These are phyloP conservation scores for Papiliotrema terrestris DNA, from an alignment of 1,284 basidiomycete species.

Conservation along the genomic window DNA sequence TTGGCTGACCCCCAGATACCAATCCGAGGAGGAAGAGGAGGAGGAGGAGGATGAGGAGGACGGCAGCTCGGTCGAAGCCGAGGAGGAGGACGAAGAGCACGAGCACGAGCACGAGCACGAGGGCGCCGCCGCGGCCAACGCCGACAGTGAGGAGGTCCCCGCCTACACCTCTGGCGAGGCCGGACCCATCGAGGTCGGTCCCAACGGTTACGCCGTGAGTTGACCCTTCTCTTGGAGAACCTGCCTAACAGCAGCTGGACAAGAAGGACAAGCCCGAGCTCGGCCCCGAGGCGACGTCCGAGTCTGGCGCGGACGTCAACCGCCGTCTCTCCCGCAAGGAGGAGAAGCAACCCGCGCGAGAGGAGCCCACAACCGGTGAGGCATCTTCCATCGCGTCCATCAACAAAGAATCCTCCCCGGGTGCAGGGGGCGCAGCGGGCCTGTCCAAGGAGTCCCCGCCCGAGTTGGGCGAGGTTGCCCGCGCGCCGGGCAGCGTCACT, in stretches of 20 bases:
- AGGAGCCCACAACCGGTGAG: constrained; percentile 47
- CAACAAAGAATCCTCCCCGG: too few relatives aligned
- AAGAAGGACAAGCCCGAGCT: constrained; percentile 41
- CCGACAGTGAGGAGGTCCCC: constrained; percentile 48
- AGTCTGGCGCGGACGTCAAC: constrained; percentile 4
- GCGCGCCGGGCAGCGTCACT: constrained; percentile 14
- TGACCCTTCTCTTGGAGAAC: neutral
- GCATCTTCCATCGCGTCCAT: constrained; percentile 19
- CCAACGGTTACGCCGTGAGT: constrained; percentile 71
- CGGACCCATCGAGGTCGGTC: constrained; percentile 54
- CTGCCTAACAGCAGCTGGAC: constrained; percentile 32
- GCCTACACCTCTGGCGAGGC: constrained; percentile 49
- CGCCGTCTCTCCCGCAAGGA: constrained; percentile 37
- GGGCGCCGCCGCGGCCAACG: constrained; percentile 17
- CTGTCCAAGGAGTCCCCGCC: neutral
- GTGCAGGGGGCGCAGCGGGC: constrained; percentile 6
- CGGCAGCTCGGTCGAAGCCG: constrained; percentile 70
- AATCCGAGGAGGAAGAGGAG: constrained; percentile 64
- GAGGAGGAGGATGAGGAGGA: constrained; percentile 64
- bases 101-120: constrained; percentile 49
- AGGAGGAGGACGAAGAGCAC: constrained; percentile 60
- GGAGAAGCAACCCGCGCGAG: constrained; percentile 46
- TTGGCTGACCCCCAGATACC: constrained; percentile 28
- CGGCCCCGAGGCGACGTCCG: constrained; percentile 25
- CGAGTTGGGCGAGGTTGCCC: constrained; percentile 19